Percentiles rank a stretch among this genome's conserved stretches.
Conservation (phyloP, 768 basidiomycete species). For the Panaeolus cyanescens region DNA sequence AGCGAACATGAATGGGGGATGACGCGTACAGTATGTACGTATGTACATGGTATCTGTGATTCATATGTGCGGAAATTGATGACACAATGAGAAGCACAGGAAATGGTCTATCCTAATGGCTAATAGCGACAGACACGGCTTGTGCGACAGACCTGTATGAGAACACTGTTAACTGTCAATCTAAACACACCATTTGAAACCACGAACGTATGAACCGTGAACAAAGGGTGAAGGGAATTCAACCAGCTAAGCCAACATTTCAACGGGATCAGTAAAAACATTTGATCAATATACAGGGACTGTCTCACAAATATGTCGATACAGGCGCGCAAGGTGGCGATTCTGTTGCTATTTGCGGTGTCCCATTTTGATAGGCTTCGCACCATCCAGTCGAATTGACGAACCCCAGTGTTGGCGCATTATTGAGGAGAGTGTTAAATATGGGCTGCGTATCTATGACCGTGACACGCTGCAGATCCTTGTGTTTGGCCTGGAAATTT, state of each 20-base stretch:
- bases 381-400: constrained; percentile 62
- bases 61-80: too few species aligned
- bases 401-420: constrained; percentile 53
- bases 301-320: constrained; percentile 63
- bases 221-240: constrained; percentile 61
- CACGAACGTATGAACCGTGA: constrained; percentile 62
- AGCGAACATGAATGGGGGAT: not conserved
- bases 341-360: constrained; percentile 53
- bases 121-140: constrained; percentile 1
- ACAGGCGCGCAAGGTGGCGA: constrained; percentile 60
- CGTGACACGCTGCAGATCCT: constrained; percentile 43
- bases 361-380: constrained; percentile 60
- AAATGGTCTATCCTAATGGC: not conserved
- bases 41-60: too few species aligned
- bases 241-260: constrained; percentile 47
- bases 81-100: not conserved
- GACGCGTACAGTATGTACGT: not conserved
- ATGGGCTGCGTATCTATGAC: constrained; percentile 59
- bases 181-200: not conserved
- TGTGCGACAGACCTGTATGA: constrained; percentile 16
- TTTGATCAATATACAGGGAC: not conserved
- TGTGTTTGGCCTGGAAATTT: constrained; percentile 41
- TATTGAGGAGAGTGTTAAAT: constrained; percentile 59
- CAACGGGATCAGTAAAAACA: not conserved
- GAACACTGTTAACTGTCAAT: not conserved